Evolutionary conservation across 306 rosid species (phyloP).

Genomic region (Vigna trinervia): DNA sequence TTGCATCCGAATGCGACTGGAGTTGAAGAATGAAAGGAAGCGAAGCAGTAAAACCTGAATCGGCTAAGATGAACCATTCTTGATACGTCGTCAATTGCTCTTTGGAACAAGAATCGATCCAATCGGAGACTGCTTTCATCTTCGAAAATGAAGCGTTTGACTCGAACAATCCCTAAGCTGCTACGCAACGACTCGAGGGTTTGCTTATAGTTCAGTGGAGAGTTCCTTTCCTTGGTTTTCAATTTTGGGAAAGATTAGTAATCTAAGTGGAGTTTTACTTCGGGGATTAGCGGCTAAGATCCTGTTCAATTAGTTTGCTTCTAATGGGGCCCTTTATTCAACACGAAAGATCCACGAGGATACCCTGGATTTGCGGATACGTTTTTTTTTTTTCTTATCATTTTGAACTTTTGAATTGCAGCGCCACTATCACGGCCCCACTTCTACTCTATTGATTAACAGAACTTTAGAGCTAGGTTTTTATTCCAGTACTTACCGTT

Average conservation of each 20-base stretch:
- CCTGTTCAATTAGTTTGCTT: not conserved
- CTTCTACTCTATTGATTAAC: not conserved
- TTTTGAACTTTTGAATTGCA: conserved; percentile 39
- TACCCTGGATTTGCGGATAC: conserved; percentile 12
- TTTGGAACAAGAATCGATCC: conserved; percentile 58
- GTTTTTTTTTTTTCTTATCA: not conserved
- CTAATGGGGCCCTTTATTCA: conserved; percentile 17
- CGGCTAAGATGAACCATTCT: conserved; percentile 85
- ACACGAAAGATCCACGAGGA: not conserved
- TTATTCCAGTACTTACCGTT: too few species aligned
- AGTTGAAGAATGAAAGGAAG: not conserved
- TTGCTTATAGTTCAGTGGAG: conserved; percentile 8
- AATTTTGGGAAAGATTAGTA: conserved; percentile 10
- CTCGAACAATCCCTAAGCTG: not conserved
- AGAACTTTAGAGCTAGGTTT: not conserved
- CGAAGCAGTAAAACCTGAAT: conserved; percentile 65
- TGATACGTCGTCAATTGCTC: conserved; percentile 65
- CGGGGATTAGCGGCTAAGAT: not conserved
- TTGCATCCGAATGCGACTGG: not conserved
- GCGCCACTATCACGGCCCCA: conserved; percentile 22
- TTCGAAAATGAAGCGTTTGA: conserved; percentile 1
- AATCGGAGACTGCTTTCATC: conserved; percentile 63
- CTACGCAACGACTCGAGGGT: not conserved
- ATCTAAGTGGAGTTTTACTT: conserved; percentile 14
- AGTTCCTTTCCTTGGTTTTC: conserved; percentile 12